phyloP scores from a whole-genome alignment of 2,329 filamentous ascomycete species.

The Colletotrichum australisinense region DNA sequence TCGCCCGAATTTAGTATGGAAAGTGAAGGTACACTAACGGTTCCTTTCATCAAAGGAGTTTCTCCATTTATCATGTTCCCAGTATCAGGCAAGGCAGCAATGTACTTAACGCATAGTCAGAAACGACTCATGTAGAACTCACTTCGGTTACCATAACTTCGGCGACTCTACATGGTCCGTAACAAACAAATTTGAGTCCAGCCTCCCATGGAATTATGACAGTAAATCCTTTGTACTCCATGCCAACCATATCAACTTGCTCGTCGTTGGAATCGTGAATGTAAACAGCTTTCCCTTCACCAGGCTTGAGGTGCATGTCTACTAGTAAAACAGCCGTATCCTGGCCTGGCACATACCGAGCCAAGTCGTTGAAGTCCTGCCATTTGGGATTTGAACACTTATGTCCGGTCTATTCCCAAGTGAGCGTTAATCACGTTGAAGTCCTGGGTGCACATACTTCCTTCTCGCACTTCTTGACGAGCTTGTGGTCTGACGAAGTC shows the following conservation, averaged over 20 bases:
- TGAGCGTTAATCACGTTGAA: not conserved
- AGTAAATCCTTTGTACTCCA: not conserved
- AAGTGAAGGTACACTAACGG: not conserved
- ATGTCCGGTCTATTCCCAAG: not conserved
- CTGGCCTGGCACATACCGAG: not conserved
- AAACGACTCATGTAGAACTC: not conserved
- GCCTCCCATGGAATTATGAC: not conserved
- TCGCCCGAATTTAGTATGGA: not conserved
- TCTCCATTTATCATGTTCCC: not conserved
- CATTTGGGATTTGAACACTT: not conserved
- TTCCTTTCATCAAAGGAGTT: not conserved
- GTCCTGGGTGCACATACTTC: not conserved
- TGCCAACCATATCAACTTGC: not conserved
- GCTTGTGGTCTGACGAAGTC: not conserved
- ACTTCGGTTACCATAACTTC: not conserved
- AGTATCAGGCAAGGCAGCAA: not conserved
- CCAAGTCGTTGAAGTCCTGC: not conserved
- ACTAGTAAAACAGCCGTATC: not conserved
- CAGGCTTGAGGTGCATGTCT: not conserved
- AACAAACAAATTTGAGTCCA: not conserved
- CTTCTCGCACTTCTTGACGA: not conserved
- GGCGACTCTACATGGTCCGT: not conserved
- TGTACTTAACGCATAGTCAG: not conserved
- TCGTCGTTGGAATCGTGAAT: not conserved
- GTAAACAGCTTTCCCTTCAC: not conserved